These are phyloP conservation scores for Suillus hirtellus DNA, from an alignment of 768 basidiomycete species.

Conservation along the genomic window DNA sequence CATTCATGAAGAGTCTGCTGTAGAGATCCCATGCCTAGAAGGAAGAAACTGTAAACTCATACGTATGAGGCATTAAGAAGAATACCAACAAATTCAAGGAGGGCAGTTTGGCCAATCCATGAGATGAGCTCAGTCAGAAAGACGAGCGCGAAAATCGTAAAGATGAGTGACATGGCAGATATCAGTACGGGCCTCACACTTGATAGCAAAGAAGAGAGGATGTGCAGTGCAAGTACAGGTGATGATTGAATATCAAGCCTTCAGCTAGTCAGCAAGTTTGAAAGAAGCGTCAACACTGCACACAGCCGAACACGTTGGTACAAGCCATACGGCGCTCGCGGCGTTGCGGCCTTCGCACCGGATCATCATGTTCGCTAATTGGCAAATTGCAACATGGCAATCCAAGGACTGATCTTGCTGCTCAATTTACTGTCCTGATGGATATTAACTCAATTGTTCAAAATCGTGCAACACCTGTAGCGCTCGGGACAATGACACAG, in stretches of 20 bases:
- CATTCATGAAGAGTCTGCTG: slow-evolving; percentile 61
- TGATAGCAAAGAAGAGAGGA: neutral
- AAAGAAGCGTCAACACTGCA: slow-evolving; percentile 5
- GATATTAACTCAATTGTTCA: neutral
- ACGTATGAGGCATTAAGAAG: slow-evolving; percentile 10
- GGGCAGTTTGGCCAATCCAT: slow-evolving; percentile 86
- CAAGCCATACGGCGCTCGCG: neutral
- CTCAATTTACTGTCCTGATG: neutral
- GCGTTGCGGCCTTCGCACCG: neutral
- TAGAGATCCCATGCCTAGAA: slow-evolving; percentile 75
- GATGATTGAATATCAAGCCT: neutral
- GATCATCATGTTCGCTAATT: neutral
- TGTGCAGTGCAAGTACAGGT: neutral
- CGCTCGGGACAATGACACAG: neutral
- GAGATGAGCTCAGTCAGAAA: slow-evolving; percentile 81
- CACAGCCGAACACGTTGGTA: slow-evolving; percentile 2
- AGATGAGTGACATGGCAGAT: slow-evolving; percentile 67
- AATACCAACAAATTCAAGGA: slow-evolving; percentile 73
- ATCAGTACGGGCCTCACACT: neutral
- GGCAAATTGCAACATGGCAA: neutral
- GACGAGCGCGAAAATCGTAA: slow-evolving; percentile 81
- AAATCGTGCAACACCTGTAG: neutral
- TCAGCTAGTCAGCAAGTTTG: slow-evolving; percentile 5
- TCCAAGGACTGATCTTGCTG: neutral
- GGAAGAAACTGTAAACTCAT: slow-evolving; percentile 6